Evolutionary conservation across 2,329 filamentous ascomycete species (phyloP), one percentile per base, ranked within the genome.

Genomic region (Colletotrichum viniferum): DNA sequence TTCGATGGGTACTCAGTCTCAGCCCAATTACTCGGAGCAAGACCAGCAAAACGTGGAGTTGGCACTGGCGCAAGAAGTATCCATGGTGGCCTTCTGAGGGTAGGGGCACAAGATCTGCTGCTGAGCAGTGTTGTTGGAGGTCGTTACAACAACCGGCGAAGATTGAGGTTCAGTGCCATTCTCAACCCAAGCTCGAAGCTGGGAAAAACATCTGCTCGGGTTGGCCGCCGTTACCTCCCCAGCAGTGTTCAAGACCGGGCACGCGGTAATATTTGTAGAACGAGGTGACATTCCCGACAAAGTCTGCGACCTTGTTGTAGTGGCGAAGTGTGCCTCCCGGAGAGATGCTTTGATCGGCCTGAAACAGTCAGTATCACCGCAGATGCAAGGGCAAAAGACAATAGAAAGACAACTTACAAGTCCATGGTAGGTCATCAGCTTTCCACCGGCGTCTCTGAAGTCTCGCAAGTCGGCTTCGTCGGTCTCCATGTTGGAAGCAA

Each of bases 401-500:
- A 21, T 0, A n/a, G 5, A 4, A 26, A 58, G 21, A 9, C 24
- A 10, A 58, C 32, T 58, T 13, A 70, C 71, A 6, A 73, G 34
- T 3, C 87, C 87, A 73, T 89, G 87, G 79, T 65, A 71, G 1
- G 43, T 58, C 8, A 71, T 38, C 21, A 88, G 82, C 79, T 87
- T 88, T 16, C 85, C 83, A 5, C 87, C 87, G 3, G 82, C 79
- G 21, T 82, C 78, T 16, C 81, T 81, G 79, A 86, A 87, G 1
- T 77, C 76, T 0, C 84, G 79, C 7, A 88, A 79, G 21, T 73
- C 70, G 5, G 9, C 4, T n/a, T 71, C 61, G 14, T 56, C 38
- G 5, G 69, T 71, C 28, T 58, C 69, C 16, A 66, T 38, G 34
- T 26, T 56, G 6, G 38, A 38, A 4, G 26, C 30, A 21, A 36